Conservation (phyloP, 1,284 basidiomycete species). For the Ceratobasidium sp. region DNA sequence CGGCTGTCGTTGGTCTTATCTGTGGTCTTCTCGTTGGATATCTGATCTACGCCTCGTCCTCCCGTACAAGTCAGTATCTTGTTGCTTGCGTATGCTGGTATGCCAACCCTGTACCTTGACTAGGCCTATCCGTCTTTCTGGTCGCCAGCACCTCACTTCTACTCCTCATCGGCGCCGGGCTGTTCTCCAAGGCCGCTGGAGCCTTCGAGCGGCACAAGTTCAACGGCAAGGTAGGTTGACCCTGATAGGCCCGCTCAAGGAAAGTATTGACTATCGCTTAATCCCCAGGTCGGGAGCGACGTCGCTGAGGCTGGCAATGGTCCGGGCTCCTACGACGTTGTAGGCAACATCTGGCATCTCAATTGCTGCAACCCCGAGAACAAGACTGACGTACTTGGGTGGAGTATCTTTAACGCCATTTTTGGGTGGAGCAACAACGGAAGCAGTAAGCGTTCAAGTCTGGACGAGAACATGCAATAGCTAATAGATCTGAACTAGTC, state of each 20-base stretch:
- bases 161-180: constrained; percentile 89
- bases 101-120: constrained; percentile 65
- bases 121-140: constrained; percentile 69
- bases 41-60: constrained; percentile 79
- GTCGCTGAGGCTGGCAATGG: constrained; percentile 84
- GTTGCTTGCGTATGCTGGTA: constrained; percentile 58
- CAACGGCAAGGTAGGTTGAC: constrained; percentile 60
- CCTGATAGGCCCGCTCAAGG: neutral
- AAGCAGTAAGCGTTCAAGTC: constrained; percentile 1
- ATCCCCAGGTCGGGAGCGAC: constrained; percentile 71
- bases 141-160: constrained; percentile 89
- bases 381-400: constrained; percentile 52
- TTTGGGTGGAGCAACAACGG: constrained; percentile 59
- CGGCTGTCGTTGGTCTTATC: constrained; percentile 84
- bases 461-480: neutral
- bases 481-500: constrained; percentile 50
- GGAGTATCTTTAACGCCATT: constrained; percentile 53
- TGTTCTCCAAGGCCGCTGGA: constrained; percentile 79
- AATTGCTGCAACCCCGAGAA: constrained; percentile 58
- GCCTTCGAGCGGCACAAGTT: constrained; percentile 77
- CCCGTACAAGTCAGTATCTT: constrained; percentile 60
- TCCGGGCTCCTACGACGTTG: constrained; percentile 70
- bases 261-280: neutral
- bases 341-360: constrained; percentile 59
- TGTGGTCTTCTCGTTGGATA: constrained; percentile 76